phyloP scores from a whole-genome alignment of 139 green algal species.

The Picochlorum sp. region DNA sequence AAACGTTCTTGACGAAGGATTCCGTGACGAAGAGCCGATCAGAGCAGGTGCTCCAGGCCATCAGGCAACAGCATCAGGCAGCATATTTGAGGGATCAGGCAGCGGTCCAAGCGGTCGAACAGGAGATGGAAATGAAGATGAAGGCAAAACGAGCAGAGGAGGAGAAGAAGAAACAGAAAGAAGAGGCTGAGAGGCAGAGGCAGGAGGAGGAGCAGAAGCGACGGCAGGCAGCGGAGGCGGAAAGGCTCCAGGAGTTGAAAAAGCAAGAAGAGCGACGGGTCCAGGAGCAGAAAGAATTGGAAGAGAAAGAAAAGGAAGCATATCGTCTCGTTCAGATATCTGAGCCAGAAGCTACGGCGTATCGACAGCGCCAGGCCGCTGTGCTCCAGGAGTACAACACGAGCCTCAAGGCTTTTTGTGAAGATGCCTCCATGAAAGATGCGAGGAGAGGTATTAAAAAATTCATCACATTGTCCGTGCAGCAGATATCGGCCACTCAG shows the following conservation, averaged over 20 bases:
- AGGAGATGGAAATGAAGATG: not conserved
- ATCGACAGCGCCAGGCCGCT: slow-evolving; percentile 13
- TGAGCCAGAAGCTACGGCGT: not conserved
- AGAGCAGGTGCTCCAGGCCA: too few relatives aligned
- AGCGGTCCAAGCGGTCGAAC: too few relatives aligned
- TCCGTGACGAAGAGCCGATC: too few relatives aligned
- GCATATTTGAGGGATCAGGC: too few relatives aligned
- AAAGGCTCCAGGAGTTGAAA: not conserved
- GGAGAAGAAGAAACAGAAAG: not conserved
- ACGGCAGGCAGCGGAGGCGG: not conserved
- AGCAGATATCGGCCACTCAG: slow-evolving; percentile 61
- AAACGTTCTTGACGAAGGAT: too few relatives aligned
- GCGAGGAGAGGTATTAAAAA: slow-evolving; percentile 53
- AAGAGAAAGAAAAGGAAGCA: not conserved
- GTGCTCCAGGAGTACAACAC: slow-evolving; percentile 21
- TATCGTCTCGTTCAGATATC: not conserved
- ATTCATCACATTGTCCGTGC: slow-evolving; percentile 61
- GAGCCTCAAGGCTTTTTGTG: slow-evolving; percentile 17
- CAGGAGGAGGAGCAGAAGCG: too few relatives aligned
- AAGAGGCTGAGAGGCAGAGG: not conserved
- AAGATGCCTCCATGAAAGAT: slow-evolving; percentile 38
- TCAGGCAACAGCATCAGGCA: too few relatives aligned
- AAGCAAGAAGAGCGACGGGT: not conserved
- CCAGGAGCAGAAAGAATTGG: not conserved
- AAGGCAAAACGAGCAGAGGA: not conserved